Conservation (phyloP, 305 asterid species). For the Galium porrigens region DNA sequence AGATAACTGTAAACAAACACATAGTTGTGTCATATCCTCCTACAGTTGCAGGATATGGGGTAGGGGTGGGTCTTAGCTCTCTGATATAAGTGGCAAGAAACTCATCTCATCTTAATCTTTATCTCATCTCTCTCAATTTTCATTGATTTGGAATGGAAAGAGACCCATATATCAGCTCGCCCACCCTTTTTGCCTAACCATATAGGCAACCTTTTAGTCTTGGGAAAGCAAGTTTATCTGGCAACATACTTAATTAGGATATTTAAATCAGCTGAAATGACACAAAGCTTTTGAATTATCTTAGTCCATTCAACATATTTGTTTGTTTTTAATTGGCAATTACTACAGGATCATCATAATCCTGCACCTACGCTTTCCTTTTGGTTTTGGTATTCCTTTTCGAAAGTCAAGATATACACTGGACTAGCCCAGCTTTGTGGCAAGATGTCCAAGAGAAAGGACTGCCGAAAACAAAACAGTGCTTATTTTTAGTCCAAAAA, state of each 20-base stretch:
- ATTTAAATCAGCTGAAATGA: conserved; percentile 8
- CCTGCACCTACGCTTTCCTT: neutral
- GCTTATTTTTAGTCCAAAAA: neutral
- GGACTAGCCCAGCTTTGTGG: neutral
- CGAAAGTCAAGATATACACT: neutral
- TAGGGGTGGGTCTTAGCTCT: conserved; percentile 8
- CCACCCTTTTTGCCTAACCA: conserved; percentile 19
- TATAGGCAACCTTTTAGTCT: conserved; percentile 13
- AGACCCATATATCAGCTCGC: conserved; percentile 9
- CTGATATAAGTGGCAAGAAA: conserved; percentile 12
- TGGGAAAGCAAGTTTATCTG: conserved; percentile 14
- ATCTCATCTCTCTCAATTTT: neutral
- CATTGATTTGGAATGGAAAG: conserved; percentile 9
- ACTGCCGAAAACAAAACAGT: conserved; percentile 1
- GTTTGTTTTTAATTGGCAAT: neutral
- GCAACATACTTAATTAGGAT: conserved; percentile 9
- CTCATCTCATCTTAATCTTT: conserved; percentile 14
- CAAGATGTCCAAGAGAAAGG: neutral
- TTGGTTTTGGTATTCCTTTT: neutral
- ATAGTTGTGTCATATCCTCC: conserved; percentile 22
- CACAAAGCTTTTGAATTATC: neutral
- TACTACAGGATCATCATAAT: neutral
- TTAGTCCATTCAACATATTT: neutral
- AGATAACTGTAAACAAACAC: conserved; percentile 8
- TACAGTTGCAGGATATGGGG: neutral